Evolutionary conservation across 148 eudicot genomes (phyloP).

Genomic region (Talinum fruticosum): DNA sequence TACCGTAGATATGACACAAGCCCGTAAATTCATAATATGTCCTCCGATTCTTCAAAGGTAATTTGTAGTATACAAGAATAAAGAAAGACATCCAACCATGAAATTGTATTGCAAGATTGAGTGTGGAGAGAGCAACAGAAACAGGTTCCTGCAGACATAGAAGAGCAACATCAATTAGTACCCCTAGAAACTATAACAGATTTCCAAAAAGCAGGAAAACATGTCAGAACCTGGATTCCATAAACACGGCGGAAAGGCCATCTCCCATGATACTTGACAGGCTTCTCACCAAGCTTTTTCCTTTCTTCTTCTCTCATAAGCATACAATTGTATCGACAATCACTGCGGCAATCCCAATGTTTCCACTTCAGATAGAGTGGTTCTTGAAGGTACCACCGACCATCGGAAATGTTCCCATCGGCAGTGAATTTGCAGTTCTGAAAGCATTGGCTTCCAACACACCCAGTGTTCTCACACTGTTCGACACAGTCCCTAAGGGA

Average conservation of each 20-base stretch:
- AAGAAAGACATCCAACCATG: conserved; percentile 97
- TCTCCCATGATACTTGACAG: conserved; percentile 86
- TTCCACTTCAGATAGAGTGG: conserved; percentile 92
- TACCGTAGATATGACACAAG: conserved; percentile 80
- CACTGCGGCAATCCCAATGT: conserved; percentile 87
- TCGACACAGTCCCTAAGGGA: conserved; percentile 63
- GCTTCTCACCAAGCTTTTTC: conserved; percentile 56
- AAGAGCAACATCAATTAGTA: not conserved
- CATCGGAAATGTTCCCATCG: conserved; percentile 59
- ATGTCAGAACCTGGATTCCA: conserved; percentile 71
- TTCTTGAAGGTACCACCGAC: conserved; percentile 91
- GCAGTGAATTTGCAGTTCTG: conserved; percentile 78
- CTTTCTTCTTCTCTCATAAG: conserved; percentile 80
- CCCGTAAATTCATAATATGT: conserved; percentile 78
- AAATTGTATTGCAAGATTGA: conserved; percentile 92
- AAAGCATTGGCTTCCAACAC: conserved; percentile 70
- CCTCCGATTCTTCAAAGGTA: conserved; percentile 56
- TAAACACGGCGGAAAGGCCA: conserved; percentile 85
- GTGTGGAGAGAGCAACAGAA: conserved; percentile 78
- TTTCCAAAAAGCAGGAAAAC: not conserved
- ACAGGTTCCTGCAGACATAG: conserved; percentile 71
- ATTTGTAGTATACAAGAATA: conserved; percentile 80
- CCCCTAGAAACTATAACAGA: not conserved
- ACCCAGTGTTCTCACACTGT: conserved; percentile 83
- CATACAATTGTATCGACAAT: conserved; percentile 89